Conservation (phyloP, 495 filamentous ascomycete genomes). For the Tetracladium marchalianum region DNA sequence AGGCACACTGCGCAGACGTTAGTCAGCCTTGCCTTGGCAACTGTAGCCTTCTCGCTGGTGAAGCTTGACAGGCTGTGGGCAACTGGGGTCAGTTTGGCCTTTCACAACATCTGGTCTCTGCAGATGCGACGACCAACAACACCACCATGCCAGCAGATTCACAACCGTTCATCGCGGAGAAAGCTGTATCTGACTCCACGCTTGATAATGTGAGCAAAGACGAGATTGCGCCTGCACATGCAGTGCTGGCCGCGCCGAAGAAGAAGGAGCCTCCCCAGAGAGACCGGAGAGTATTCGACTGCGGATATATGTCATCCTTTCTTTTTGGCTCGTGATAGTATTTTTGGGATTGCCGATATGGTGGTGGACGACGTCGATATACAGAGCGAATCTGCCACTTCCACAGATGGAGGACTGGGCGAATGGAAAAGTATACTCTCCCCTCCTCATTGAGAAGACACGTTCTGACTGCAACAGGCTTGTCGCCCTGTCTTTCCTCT, state of each 20-base stretch:
- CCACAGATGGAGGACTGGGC: slow-evolving; percentile 88
- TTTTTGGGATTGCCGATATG: slow-evolving; percentile 87
- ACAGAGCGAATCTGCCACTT: slow-evolving; percentile 76
- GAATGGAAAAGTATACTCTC: slow-evolving; percentile 64
- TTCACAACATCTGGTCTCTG: background rate
- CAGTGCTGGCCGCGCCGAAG: slow-evolving; percentile 9
- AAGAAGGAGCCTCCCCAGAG: slow-evolving; percentile 63
- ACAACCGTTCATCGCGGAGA: background rate
- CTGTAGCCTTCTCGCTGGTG: background rate
- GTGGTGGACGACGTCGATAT: slow-evolving; percentile 93
- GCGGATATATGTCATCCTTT: slow-evolving; percentile 65
- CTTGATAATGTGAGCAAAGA: background rate
- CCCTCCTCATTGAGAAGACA: background rate
- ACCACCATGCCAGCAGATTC: slow-evolving; percentile 6
- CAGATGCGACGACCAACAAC: slow-evolving; percentile 3
- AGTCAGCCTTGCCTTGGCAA: background rate
- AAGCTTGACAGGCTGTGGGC: no score
- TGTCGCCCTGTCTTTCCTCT: slow-evolving; percentile 86
- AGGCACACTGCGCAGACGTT: no score
- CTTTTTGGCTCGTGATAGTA: slow-evolving; percentile 85
- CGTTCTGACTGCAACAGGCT: slow-evolving; percentile 39
- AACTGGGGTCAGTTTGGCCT: no score
- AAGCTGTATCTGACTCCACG: background rate
- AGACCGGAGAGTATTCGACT: slow-evolving; percentile 54
- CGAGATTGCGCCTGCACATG: slow-evolving; percentile 11